Evolutionary conservation across 106 monocot genomes (phyloP), one percentile per base, ranked within the genome.

Genomic region (Dactylorhiza incarnata): DNA sequence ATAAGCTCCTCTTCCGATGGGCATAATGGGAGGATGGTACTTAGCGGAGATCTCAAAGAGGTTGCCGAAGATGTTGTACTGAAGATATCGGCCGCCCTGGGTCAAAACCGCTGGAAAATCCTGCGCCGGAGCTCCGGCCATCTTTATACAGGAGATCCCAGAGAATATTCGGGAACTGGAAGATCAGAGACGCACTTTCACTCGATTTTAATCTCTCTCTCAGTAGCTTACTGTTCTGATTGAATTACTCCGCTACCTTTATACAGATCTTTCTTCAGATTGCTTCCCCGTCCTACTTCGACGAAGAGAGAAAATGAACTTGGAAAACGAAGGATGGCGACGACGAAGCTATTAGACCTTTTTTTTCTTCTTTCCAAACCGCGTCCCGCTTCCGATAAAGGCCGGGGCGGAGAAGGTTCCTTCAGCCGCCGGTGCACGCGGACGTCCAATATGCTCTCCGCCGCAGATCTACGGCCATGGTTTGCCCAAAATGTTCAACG

Each of bases 1-100:
- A 63, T 99, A 99, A 17, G 97, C 97, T 19, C 97, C 97, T 37
- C 87, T 84, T 15, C 97, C 97, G 49, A 94, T 94, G n/a, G 97
- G 97, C 91, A 94, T 86, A 74, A 99, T 86, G 44, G 97, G 97
- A 6, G 94, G 91, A 71, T 74, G 91, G 78, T 99, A 99, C 81
- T 94, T 94, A 45, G 81, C 75, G 15, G 94, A 83, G 82, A 99
- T 87, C 84, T 99, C 97, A 61, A 99, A 94, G 26, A 84, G 6
- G 63, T 89, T 91, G 4, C 86, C 87, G 77, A 94, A 99, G 48
- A 99, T 89, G 74, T 94, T 86, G 78, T 94, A 94, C 83, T 88
- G 89, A 51, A 91, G 77, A 79, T 77, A 99, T 19, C 82, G 61
- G 13, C 87, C 91, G 37, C 89, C 87, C 76, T 99, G 94, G 7